A percentile compares a stretch with the other conserved stretches of the same genome.
These are phyloP conservation scores for Chalara sp. DNA, from an alignment of 2,329 filamentous ascomycete genomes.

Conservation along the genomic window DNA sequence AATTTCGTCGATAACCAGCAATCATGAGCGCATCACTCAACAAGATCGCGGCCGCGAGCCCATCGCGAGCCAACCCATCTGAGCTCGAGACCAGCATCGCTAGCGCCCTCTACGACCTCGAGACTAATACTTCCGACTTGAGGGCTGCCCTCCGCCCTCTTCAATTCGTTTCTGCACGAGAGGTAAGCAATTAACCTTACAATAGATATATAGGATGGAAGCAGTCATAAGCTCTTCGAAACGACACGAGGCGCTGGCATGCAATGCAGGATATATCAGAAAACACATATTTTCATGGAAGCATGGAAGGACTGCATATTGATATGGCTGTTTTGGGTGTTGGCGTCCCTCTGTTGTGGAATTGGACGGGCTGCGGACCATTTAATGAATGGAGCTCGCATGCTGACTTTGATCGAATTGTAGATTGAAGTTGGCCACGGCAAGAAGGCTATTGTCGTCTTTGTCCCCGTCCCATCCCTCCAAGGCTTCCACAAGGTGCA, in stretches of 20 bases:
- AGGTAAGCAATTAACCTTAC: slow-evolving; percentile 66
- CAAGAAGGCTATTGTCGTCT: slow-evolving; percentile 99
- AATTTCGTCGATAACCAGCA: slow-evolving; percentile 27
- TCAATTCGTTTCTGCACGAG: slow-evolving; percentile 97
- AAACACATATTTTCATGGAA: slow-evolving; percentile 18
- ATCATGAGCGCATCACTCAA: slow-evolving; percentile 67
- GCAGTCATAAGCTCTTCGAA: slow-evolving; percentile 6
- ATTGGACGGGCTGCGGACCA: slow-evolving; percentile 73
- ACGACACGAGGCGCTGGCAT: slow-evolving; percentile 18
- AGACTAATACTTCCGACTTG: slow-evolving; percentile 98
- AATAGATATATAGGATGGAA: slow-evolving; percentile 1
- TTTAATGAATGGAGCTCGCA: slow-evolving; percentile 61
- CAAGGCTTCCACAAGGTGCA: slow-evolving; percentile 98
- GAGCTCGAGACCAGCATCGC: slow-evolving; percentile 98
- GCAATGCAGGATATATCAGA: slow-evolving; percentile 14
- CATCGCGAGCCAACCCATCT: slow-evolving; percentile 89
- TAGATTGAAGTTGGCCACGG: slow-evolving; percentile 99
- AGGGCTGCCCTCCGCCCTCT: slow-evolving; percentile 93
- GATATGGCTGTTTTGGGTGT: slow-evolving; percentile 17
- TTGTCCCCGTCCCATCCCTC: slow-evolving; percentile 99
- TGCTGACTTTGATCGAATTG: slow-evolving; percentile 61
- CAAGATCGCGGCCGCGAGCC: slow-evolving; percentile 98
- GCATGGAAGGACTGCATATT: slow-evolving; percentile 10
- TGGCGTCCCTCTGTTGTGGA: slow-evolving; percentile 36
- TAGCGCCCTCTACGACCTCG: slow-evolving; percentile 95